Base-by-base conservation (phyloP, 306 rosid genomes). In the Benincasa hispida region DNA sequence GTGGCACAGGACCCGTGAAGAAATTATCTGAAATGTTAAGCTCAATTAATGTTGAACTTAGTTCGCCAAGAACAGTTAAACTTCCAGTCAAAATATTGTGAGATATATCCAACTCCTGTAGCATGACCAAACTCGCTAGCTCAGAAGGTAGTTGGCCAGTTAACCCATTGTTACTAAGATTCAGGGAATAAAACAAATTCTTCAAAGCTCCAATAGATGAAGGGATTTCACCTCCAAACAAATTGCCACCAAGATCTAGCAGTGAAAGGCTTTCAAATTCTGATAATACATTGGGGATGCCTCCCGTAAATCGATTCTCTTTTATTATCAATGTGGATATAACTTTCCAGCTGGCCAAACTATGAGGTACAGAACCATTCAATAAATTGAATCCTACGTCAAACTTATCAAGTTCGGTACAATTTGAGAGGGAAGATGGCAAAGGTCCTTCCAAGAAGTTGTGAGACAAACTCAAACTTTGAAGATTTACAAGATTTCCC, bases 231-330 rank as follows among this genome's bases (percentile, higher is more conserved):
- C 98, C 97, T 63, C 86, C 91, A 17, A 94, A 77, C 76, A 58
- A 62, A 80, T 94, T 94, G 53, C 96, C 96, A 34, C 96, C 97
- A 76, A 94, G 88, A 25, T 86, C 88, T 61, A 94, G 88, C 83
- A 84, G 87, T 10, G 24, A 72, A 60, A 94, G 92, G 76, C 17
- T 62, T 50, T 51, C 51, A 78, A 88, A 85, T 21, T 82, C 83
- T 0, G 82, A 81, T 48, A 94, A 70, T 84, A 91, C 85, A 48
- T 8, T 37, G 1, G 93, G 91, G 78, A 94, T 80, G 17, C 91
- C 88, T 9, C 97, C 95, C 5, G 79, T 77, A 15, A 94, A 90
- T 53, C 4, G 69, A 80, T 91, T 93, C 78, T 90, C 96, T 41
- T 84, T 88, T 68, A 94, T 75, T 75, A 83, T 73, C 74, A 91